These are phyloP conservation scores for Cyberlindnera xylosilytica DNA, from an alignment of 805 yeast species.

Conservation along the genomic window DNA sequence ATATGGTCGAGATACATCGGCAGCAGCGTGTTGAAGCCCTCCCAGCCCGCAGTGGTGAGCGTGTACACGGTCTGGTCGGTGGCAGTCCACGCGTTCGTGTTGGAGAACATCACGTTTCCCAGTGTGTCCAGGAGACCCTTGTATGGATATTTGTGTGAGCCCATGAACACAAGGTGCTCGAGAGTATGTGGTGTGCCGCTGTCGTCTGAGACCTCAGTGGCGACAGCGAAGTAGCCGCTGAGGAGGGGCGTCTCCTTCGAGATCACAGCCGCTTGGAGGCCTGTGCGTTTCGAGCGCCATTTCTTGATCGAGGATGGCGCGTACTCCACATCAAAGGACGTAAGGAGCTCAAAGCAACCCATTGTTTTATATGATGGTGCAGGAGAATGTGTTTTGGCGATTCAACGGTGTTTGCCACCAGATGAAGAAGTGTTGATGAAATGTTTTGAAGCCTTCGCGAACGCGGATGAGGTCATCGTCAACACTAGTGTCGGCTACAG, in stretches of 20 bases:
- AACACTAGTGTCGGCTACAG: too few species aligned
- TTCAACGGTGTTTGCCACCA: not conserved
- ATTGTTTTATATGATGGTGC: too few species aligned
- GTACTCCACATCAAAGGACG: slow-evolving; percentile 64
- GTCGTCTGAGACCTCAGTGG: slow-evolving; percentile 84
- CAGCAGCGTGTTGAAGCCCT: slow-evolving; percentile 77
- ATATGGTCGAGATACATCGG: slow-evolving; percentile 92
- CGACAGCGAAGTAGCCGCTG: slow-evolving; percentile 93
- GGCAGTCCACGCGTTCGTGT: slow-evolving; percentile 96
- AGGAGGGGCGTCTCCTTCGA: slow-evolving; percentile 83
- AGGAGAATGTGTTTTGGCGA: too few species aligned
- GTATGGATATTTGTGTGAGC: slow-evolving; percentile 83
- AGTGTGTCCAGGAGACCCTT: slow-evolving; percentile 87
- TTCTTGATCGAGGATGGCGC: slow-evolving; percentile 69
- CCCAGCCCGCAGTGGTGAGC: slow-evolving; percentile 92
- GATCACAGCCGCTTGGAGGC: slow-evolving; percentile 74
- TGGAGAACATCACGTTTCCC: slow-evolving; percentile 79
- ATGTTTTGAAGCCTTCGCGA: too few species aligned
- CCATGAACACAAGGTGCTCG: slow-evolving; percentile 94
- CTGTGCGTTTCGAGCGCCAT: slow-evolving; percentile 78
- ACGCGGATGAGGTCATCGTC: too few species aligned
- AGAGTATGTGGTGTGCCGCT: slow-evolving; percentile 94
- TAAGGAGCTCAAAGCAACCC: slow-evolving; percentile 36
- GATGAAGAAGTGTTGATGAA: too few species aligned
- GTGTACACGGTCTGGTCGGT: slow-evolving; percentile 96